These are phyloP conservation scores for Monilinia fructigena DNA, from an alignment of 2,329 filamentous ascomycete species.

Conservation along the genomic window DNA sequence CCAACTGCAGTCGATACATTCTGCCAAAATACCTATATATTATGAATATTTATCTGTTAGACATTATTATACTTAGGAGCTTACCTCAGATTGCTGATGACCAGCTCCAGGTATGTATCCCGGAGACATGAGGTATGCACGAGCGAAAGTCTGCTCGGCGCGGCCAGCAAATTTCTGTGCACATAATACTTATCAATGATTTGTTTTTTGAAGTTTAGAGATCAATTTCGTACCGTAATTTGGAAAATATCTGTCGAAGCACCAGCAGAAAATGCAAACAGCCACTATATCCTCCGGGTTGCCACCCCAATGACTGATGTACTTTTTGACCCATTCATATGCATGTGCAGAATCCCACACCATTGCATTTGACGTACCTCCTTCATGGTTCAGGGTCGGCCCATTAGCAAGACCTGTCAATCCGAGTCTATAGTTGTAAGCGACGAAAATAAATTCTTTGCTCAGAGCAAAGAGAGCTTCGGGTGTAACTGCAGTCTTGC, in stretches of 20 bases:
- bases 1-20: slow-evolving; percentile 40
- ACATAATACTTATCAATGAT: slow-evolving; percentile 12
- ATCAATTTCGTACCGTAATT: slow-evolving; percentile 29
- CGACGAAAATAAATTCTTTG: slow-evolving; percentile 39
- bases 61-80: neutral
- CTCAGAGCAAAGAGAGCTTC: slow-evolving; percentile 39
- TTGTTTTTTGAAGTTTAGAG: too few species aligned
- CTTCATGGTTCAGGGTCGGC: slow-evolving; percentile 37
- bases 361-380: slow-evolving; percentile 33
- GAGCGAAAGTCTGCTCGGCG: slow-evolving; percentile 38
- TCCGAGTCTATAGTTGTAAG: slow-evolving; percentile 41
- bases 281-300: slow-evolving; percentile 47
- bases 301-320: slow-evolving; percentile 48
- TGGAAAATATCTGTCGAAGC: slow-evolving; percentile 43
- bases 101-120: slow-evolving; percentile 39
- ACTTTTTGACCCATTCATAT: slow-evolving; percentile 49
- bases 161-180: slow-evolving; percentile 38
- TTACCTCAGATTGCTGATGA: slow-evolving; percentile 1
- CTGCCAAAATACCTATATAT: slow-evolving; percentile 35
- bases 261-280: slow-evolving; percentile 52
- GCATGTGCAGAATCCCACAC: slow-evolving; percentile 46
- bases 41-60: too few species aligned
- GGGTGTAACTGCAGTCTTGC: slow-evolving; percentile 40
- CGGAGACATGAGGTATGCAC: slow-evolving; percentile 40
- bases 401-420: slow-evolving; percentile 39